These are phyloP conservation scores for Malus hybrid DNA, from an alignment of 331 rosid species.

Conservation along the genomic window DNA sequence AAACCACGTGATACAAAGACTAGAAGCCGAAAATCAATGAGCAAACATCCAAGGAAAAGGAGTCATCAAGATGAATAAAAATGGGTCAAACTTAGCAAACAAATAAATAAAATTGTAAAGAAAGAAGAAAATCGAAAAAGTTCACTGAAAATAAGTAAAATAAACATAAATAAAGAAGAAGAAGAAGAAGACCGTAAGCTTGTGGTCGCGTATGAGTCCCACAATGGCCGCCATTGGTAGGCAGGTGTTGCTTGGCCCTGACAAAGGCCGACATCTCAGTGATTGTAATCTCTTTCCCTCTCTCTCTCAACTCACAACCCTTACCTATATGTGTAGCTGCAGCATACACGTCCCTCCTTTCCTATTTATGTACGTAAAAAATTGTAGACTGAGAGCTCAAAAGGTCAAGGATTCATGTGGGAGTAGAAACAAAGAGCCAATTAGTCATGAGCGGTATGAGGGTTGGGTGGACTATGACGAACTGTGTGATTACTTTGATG, in stretches of 20 bases:
- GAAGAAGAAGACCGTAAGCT: not conserved
- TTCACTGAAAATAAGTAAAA: not conserved
- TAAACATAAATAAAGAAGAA: not conserved
- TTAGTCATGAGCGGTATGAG: not conserved
- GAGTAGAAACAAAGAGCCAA: not conserved
- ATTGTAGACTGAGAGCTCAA: not conserved
- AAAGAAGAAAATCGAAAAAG: not conserved
- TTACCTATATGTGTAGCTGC: not conserved
- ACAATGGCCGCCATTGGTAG: slow-evolving; percentile 13
- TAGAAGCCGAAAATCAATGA: not conserved
- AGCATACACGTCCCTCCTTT: slow-evolving; percentile 6
- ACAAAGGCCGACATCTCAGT: slow-evolving; percentile 16
- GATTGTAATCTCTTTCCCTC: not conserved
- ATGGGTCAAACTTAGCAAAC: not conserved
- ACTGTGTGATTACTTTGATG: not conserved
- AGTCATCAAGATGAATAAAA: not conserved
- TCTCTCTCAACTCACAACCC: not conserved
- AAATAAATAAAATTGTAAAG: not conserved
- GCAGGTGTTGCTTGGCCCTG: not conserved
- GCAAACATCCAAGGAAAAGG: slow-evolving; percentile 3
- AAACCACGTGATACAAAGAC: slow-evolving; percentile 10
- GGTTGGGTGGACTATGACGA: slow-evolving; percentile 13
- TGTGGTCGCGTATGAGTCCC: slow-evolving; percentile 2
- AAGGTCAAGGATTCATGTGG: not conserved
- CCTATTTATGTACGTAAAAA: not conserved